Percentiles rank a stretch among this genome's conserved stretches.
phyloP scores from a whole-genome alignment of 1,139 yeast species.

The Saccharomyces hybrid region DNA sequence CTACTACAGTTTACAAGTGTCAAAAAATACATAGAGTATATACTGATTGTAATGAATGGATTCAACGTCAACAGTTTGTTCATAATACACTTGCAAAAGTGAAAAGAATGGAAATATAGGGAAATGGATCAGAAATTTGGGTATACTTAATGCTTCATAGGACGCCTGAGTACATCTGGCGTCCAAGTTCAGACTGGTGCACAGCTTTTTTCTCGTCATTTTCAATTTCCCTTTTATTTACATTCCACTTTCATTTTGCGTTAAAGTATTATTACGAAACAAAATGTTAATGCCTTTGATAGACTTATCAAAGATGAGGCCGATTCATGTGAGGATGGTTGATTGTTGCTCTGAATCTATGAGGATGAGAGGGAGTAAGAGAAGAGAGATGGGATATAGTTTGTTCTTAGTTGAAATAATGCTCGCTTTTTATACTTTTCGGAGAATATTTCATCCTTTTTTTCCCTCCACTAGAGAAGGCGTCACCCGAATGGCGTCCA shows the following conservation, averaged over 20 bases:
- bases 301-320: slow-evolving; percentile 6
- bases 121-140: slow-evolving; percentile 31
- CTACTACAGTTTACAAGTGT: background rate
- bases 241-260: background rate
- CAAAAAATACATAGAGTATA: too few relatives aligned
- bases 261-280: slow-evolving; percentile 1
- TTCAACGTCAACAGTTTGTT: background rate
- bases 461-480: background rate
- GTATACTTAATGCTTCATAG: slow-evolving; percentile 34
- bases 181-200: slow-evolving; percentile 33
- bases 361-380: too few relatives aligned
- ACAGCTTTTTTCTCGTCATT: slow-evolving; percentile 34
- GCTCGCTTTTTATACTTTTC: slow-evolving; percentile 5
- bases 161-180: slow-evolving; percentile 20
- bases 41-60: background rate
- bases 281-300: slow-evolving; percentile 2
- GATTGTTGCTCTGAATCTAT: background rate
- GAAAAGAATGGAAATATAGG: background rate
- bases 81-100: background rate
- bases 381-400: too few relatives aligned
- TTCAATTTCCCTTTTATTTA: slow-evolving; percentile 2
- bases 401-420: background rate
- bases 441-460: background rate
- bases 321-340: background rate
- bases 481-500: background rate